These are phyloP conservation scores for Croton laevigatus DNA, from an alignment of 441 rosid genomes.

Conservation along the genomic window DNA sequence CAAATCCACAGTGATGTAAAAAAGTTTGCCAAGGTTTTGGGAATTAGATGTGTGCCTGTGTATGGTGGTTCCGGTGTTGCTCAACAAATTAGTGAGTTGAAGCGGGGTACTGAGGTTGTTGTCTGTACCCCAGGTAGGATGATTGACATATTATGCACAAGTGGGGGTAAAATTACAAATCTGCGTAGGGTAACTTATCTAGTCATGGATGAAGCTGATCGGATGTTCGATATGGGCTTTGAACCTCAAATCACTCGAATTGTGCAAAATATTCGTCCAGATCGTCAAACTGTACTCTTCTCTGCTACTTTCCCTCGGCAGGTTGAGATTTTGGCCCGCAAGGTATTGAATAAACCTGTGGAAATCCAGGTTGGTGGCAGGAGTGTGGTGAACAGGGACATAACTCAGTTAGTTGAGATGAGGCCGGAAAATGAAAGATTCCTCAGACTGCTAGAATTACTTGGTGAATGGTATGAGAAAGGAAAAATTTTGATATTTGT, in stretches of 20 bases:
- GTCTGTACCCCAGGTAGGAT: conserved; percentile 98
- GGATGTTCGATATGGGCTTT: conserved; percentile 99
- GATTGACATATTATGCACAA: conserved; percentile 97
- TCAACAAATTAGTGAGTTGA: conserved; percentile 91
- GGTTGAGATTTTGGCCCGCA: conserved; percentile 90
- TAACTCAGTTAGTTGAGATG: conserved; percentile 82
- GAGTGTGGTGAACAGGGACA: conserved; percentile 95
- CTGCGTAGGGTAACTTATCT: conserved; percentile 82
- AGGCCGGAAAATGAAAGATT: conserved; percentile 88
- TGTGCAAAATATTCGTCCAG: conserved; percentile 60
- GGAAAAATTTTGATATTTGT: conserved; percentile 86
- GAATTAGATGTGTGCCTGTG: conserved; percentile 85
- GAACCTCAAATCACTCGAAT: conserved; percentile 93
- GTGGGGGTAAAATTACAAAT: conserved; percentile 88
- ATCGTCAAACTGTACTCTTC: conserved; percentile 21
- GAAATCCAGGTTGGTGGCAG: conserved; percentile 94
- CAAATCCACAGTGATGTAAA: conserved; percentile 91
- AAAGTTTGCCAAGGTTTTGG: conserved; percentile 77
- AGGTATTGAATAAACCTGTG: conserved; percentile 75
- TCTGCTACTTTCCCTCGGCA: conserved; percentile 98
- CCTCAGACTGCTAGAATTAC: conserved; percentile 75
- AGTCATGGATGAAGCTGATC: conserved; percentile 97
- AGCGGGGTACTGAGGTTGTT: conserved; percentile 91
- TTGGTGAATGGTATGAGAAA: conserved; percentile 95
- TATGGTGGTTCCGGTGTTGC: conserved; percentile 99